phyloP scores from a whole-genome alignment of 306 rosid species.

The Trifolium fragiferum region DNA sequence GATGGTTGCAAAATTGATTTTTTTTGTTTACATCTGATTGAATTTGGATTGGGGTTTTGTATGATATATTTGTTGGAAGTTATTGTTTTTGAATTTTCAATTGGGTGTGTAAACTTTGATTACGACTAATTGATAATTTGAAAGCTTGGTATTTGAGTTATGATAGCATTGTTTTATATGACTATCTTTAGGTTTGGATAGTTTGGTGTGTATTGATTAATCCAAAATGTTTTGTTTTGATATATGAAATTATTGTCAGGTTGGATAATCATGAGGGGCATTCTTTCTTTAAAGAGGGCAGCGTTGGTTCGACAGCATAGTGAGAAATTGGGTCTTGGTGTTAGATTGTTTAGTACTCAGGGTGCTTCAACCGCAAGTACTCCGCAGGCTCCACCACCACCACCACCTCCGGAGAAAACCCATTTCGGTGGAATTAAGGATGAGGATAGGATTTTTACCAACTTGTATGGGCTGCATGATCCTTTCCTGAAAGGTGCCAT shows the following conservation, averaged over 20 bases:
- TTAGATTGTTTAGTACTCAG: slow-evolving; percentile 79
- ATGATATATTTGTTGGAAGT: neutral
- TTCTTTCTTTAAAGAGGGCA: slow-evolving; percentile 62
- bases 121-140: neutral
- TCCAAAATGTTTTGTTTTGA: slow-evolving; percentile 8
- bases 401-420: slow-evolving; percentile 92
- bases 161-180: too few relatives aligned
- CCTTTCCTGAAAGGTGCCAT: slow-evolving; percentile 98
- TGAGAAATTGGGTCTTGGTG: slow-evolving; percentile 57
- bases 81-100: neutral
- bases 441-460: slow-evolving; percentile 96
- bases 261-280: slow-evolving; percentile 75
- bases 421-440: slow-evolving; percentile 97
- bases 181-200: too few relatives aligned
- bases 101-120: neutral
- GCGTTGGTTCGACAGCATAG: slow-evolving; percentile 54
- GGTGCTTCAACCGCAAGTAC: slow-evolving; percentile 65
- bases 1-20: neutral
- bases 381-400: slow-evolving; percentile 93
- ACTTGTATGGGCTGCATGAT: slow-evolving; percentile 90
- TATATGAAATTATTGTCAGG: slow-evolving; percentile 48
- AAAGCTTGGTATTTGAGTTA: too few relatives aligned
- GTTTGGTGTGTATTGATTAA: neutral
- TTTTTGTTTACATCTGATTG: slow-evolving; percentile 22
- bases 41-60: neutral